Percentiles rank a stretch among this genome's conserved stretches.
Conservation (phyloP, 1,139 yeast species). For the Sugiyamaella novakii region DNA sequence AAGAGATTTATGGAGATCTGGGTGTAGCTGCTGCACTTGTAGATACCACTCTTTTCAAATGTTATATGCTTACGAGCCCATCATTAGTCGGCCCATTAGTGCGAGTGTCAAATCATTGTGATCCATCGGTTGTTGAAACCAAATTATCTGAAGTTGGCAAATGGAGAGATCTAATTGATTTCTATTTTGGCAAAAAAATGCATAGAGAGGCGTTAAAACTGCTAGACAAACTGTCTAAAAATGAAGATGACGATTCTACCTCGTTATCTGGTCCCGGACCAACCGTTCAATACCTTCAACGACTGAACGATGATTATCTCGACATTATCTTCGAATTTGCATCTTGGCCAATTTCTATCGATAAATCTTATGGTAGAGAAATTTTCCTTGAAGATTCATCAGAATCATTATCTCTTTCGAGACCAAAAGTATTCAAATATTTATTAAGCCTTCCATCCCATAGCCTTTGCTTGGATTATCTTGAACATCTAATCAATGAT, state of each 20-base stretch:
- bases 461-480: slow-evolving; percentile 53
- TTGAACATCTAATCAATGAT: slow-evolving; percentile 61
- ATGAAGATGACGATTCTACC: slow-evolving; percentile 24
- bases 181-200: slow-evolving; percentile 62
- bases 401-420: slow-evolving; percentile 63
- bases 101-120: slow-evolving; percentile 74
- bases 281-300: slow-evolving; percentile 67
- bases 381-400: slow-evolving; percentile 70
- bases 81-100: slow-evolving; percentile 81
- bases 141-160: slow-evolving; percentile 55
- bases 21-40: slow-evolving; percentile 53
- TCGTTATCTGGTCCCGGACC: slow-evolving; percentile 47
- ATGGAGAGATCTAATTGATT: slow-evolving; percentile 75
- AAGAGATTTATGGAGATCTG: slow-evolving; percentile 40
- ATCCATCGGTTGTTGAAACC: slow-evolving; percentile 60
- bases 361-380: slow-evolving; percentile 48
- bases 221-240: slow-evolving; percentile 44
- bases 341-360: slow-evolving; percentile 54
- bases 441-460: slow-evolving; percentile 36
- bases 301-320: slow-evolving; percentile 54
- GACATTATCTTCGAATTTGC: slow-evolving; percentile 63
- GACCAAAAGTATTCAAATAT: slow-evolving; percentile 54
- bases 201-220: slow-evolving; percentile 72
- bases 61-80: slow-evolving; percentile 69
- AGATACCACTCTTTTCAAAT: slow-evolving; percentile 77